Percentiles rank a stretch among this genome's conserved stretches.
These are phyloP conservation scores for Areca catechu DNA, from an alignment of 176 grass and related monocot genomes.

Conservation along the genomic window DNA sequence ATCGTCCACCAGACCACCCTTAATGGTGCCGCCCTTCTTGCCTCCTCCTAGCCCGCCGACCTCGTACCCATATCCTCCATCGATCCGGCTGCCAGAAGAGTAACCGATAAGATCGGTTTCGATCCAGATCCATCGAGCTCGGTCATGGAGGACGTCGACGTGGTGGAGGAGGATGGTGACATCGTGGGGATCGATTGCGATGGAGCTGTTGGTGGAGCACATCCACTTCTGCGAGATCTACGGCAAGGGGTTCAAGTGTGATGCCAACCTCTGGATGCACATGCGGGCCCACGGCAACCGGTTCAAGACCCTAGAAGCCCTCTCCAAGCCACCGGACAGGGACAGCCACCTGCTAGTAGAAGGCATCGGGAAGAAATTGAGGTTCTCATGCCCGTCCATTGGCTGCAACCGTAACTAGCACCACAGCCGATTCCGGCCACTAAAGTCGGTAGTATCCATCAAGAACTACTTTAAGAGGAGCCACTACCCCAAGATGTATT, in stretches of 20 bases:
- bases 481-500: constrained; percentile 90
- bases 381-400: constrained; percentile 96
- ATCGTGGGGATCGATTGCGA: constrained; percentile 74
- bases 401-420: constrained; percentile 73
- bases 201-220: constrained; percentile 80
- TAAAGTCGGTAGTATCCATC: constrained; percentile 76
- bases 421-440: constrained; percentile 76
- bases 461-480: constrained; percentile 89
- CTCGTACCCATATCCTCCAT: background rate
- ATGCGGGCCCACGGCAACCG: too few relatives aligned
- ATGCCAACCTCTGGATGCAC: too few relatives aligned
- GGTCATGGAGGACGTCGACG: constrained; percentile 12
- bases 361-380: constrained; percentile 28
- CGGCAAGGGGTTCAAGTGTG: constrained; percentile 93
- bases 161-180: constrained; percentile 42
- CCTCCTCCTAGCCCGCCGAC: too few relatives aligned
- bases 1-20: too few relatives aligned
- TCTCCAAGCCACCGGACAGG: constrained; percentile 42
- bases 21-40: too few relatives aligned
- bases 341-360: constrained; percentile 21
- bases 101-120: background rate
- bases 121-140: background rate
- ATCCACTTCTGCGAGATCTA: constrained; percentile 86
- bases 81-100: background rate
- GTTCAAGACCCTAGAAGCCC: constrained; percentile 76